Evolutionary conservation across 805 yeast genomes (phyloP).

Genomic region (Kodamaea hsintzibuensis): DNA sequence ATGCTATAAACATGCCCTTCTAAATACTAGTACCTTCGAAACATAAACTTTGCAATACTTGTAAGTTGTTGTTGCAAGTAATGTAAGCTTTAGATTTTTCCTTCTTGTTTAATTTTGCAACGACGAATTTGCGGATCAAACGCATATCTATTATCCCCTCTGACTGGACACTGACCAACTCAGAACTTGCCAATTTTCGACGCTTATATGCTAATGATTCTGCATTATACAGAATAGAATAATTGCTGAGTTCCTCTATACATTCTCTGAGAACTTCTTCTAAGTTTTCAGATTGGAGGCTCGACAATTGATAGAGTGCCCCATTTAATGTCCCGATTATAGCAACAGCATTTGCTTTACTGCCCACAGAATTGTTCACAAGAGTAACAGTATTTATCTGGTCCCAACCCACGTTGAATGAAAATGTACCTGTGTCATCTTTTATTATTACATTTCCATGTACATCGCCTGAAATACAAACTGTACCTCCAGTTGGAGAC

Average conservation of each 20-base stretch:
- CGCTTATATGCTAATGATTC: background rate
- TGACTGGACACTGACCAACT: conserved; percentile 3
- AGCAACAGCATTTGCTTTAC: conserved; percentile 6
- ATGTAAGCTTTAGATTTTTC: conserved; percentile 1
- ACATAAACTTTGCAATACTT: conserved; percentile 1
- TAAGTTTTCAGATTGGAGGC: conserved; percentile 13
- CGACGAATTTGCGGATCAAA: conserved; percentile 6
- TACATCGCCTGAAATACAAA: conserved; percentile 25
- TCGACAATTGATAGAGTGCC: conserved; percentile 20
- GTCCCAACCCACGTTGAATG: conserved; percentile 26
- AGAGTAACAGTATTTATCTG: conserved; percentile 26
- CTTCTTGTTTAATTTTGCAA: background rate
- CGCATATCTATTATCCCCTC: conserved; percentile 18
- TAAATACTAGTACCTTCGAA: conserved; percentile 2
- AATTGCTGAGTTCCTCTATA: conserved; percentile 14
- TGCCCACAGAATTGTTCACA: background rate
- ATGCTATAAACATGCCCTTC: too few species aligned
- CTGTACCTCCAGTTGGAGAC: background rate
- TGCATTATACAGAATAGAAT: conserved; percentile 3
- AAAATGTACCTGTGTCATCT: conserved; percentile 11
- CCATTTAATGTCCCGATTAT: conserved; percentile 32
- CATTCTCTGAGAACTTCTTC: conserved; percentile 16
- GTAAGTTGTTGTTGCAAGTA: background rate
- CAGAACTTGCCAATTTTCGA: conserved; percentile 12
- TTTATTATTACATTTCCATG: conserved; percentile 25